These are phyloP conservation scores for Euphorbia celastroides DNA, from an alignment of 441 rosid genomes.

Conservation along the genomic window DNA sequence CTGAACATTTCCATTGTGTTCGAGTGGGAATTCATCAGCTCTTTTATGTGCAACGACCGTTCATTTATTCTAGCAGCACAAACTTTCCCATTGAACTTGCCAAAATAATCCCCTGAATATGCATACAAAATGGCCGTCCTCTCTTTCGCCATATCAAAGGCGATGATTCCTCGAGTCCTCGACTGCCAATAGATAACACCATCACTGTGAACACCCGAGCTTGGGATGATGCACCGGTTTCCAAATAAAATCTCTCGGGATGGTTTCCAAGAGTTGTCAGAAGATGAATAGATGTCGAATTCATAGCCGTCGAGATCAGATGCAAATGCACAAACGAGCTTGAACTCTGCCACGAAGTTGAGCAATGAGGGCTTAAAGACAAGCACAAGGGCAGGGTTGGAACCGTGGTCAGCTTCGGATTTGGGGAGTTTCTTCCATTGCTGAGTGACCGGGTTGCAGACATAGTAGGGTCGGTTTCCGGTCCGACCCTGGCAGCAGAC, in stretches of 20 bases:
- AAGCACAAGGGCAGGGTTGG: slow-evolving; percentile 39
- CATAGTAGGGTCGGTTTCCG: slow-evolving; percentile 35
- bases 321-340: slow-evolving; percentile 44
- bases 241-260: slow-evolving; percentile 38
- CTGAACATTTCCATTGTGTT: slow-evolving; percentile 37
- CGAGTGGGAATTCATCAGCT: slow-evolving; percentile 28
- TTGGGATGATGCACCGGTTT: slow-evolving; percentile 19
- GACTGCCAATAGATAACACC: slow-evolving; percentile 38
- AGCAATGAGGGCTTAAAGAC: slow-evolving; percentile 42
- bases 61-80: slow-evolving; percentile 9
- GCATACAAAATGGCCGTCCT: slow-evolving; percentile 20
- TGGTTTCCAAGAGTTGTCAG: slow-evolving; percentile 32
- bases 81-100: slow-evolving; percentile 30
- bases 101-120: slow-evolving; percentile 14
- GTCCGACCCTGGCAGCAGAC: slow-evolving; percentile 47
- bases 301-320: slow-evolving; percentile 45
- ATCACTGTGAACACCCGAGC: slow-evolving; percentile 27
- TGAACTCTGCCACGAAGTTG: slow-evolving; percentile 39
- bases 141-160: slow-evolving; percentile 40
- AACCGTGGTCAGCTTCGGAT: slow-evolving; percentile 39
- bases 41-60: background rate
- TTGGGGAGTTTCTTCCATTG: slow-evolving; percentile 43
- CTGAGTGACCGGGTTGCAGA: slow-evolving; percentile 51
- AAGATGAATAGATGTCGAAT: slow-evolving; percentile 45
- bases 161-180: slow-evolving; percentile 6